These are phyloP conservation scores for Chaetomium sp. DNA, from an alignment of 2,329 filamentous ascomycete genomes.

Conservation along the genomic window DNA sequence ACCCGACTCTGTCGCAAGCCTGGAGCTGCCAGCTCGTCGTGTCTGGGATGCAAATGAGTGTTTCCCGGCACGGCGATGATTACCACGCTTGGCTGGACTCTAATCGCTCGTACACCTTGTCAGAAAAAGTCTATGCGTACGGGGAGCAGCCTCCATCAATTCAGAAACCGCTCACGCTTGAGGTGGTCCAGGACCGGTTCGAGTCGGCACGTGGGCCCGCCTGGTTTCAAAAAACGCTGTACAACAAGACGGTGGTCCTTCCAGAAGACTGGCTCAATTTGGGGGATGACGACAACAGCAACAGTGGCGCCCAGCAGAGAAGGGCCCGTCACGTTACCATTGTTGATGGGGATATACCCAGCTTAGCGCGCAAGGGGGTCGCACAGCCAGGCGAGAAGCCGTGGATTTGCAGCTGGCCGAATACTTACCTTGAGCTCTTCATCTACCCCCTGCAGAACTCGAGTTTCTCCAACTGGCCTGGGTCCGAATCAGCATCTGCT, in stretches of 20 bases:
- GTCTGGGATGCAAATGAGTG: conserved; percentile 32
- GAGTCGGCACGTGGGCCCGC: conserved; percentile 46
- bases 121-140: conserved; percentile 38
- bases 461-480: conserved; percentile 26
- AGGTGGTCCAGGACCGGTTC: conserved; percentile 46
- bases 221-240: conserved; percentile 43
- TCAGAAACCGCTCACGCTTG: conserved; percentile 32
- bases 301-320: not conserved
- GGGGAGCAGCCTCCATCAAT: conserved; percentile 49
- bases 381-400: conserved; percentile 44
- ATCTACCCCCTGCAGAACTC: conserved; percentile 50
- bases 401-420: conserved; percentile 55
- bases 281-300: not conserved
- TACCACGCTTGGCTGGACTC: conserved; percentile 39
- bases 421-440: conserved; percentile 49
- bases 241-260: conserved; percentile 52
- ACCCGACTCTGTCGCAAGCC: conserved; percentile 47
- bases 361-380: conserved; percentile 35
- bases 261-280: conserved; percentile 29
- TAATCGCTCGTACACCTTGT: conserved; percentile 32
- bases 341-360: conserved; percentile 13
- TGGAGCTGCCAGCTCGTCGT: conserved; percentile 58
- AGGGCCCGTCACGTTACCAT: conserved; percentile 6
- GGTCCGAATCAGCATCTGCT: conserved; percentile 6
- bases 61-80: conserved; percentile 29